A percentile compares a stretch with the other conserved stretches of the same genome.
These are phyloP conservation scores for Metschnikowia proteae DNA, from an alignment of 805 yeast species.

Conservation along the genomic window DNA sequence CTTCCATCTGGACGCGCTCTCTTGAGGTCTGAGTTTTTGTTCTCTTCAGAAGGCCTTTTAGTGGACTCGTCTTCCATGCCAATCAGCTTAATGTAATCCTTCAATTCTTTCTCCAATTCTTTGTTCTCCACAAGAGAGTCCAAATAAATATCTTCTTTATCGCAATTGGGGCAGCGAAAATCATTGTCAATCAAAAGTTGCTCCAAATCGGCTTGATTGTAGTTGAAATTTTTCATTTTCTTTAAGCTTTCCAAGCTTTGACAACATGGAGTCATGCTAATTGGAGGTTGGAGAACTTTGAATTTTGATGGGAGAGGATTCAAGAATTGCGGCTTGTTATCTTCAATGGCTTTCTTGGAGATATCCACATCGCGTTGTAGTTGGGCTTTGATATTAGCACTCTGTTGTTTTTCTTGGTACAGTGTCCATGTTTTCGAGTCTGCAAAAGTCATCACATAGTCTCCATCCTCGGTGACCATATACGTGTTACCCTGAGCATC, in stretches of 20 bases:
- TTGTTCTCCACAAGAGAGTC: constrained; percentile 66
- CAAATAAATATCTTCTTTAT: constrained; percentile 63
- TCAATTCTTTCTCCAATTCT: constrained; percentile 54
- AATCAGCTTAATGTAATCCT: constrained; percentile 44
- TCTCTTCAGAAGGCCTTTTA: constrained; percentile 12
- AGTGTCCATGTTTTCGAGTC: constrained; percentile 88
- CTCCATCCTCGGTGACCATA: constrained; percentile 91
- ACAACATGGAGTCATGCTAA: constrained; percentile 81
- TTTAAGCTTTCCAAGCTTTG: constrained; percentile 52
- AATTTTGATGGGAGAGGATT: constrained; percentile 53
- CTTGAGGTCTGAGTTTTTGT: constrained; percentile 22
- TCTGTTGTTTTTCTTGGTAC: constrained; percentile 67
- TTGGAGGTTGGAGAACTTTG: constrained; percentile 62
- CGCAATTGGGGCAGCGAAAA: constrained; percentile 88
- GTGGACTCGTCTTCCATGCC: constrained; percentile 34
- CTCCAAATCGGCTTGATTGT: constrained; percentile 37
- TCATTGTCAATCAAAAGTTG: constrained; percentile 68
- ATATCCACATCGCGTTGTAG: constrained; percentile 49
- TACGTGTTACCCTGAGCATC: constrained; percentile 53
- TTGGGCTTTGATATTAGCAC: constrained; percentile 43
- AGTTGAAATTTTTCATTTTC: constrained; percentile 43
- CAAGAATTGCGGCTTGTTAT: constrained; percentile 42
- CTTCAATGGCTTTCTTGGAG: constrained; percentile 28
- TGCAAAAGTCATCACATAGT: constrained; percentile 93
- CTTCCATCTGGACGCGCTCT: constrained; percentile 21